phyloP scores from a whole-genome alignment of 2,329 filamentous ascomycete species.

The Colletotrichum siamense region DNA sequence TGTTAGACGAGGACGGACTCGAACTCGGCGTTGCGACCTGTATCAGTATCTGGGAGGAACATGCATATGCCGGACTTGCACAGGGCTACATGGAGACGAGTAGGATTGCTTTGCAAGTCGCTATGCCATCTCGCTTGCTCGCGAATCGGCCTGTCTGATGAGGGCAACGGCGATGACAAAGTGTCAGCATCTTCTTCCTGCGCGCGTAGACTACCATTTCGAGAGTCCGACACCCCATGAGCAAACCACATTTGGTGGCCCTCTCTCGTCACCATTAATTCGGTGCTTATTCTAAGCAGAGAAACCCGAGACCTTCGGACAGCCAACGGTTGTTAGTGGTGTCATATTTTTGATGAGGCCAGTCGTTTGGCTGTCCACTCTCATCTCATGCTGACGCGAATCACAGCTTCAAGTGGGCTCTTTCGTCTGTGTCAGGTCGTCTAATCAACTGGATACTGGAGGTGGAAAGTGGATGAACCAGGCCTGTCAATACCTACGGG shows the following conservation, averaged over 20 bases:
- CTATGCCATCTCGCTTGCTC: background rate
- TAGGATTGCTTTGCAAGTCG: background rate
- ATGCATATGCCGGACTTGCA: constrained; percentile 2
- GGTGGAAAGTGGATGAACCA: constrained; percentile 4
- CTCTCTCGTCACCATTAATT: background rate
- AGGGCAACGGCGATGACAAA: background rate
- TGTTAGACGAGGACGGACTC: background rate
- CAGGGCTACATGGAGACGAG: background rate
- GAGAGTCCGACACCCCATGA: background rate
- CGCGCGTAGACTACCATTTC: background rate
- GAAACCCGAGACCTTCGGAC: background rate
- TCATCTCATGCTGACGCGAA: background rate
- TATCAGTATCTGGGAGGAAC: background rate
- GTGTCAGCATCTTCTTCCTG: constrained; percentile 3
- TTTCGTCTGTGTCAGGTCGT: constrained; percentile 3
- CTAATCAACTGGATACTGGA: background rate
- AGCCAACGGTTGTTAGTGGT: background rate
- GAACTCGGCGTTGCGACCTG: background rate
- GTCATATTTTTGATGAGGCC: constrained; percentile 3
- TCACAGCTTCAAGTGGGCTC: background rate
- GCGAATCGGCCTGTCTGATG: background rate
- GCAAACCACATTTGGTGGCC: background rate
- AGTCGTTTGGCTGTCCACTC: background rate
- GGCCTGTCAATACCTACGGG: constrained; percentile 1
- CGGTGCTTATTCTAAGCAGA: background rate